phyloP scores from a whole-genome alignment of 768 basidiomycete species.

The Tremella fuciformis region DNA sequence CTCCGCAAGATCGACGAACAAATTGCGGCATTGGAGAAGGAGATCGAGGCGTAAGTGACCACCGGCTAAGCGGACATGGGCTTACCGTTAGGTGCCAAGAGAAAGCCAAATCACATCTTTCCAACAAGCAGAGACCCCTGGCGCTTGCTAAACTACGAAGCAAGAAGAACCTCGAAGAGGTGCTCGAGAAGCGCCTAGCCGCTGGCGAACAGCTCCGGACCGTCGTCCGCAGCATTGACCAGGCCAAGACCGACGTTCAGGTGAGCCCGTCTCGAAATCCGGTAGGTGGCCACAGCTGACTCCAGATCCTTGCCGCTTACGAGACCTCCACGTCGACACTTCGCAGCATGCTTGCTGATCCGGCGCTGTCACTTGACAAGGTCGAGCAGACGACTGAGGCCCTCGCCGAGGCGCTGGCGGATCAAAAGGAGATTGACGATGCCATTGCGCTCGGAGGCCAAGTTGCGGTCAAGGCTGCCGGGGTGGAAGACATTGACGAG shows the following conservation, averaged over 20 bases:
- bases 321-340: constrained; percentile 77
- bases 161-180: constrained; percentile 74
- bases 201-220: constrained; percentile 71
- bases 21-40: constrained; percentile 64
- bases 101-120: constrained; percentile 66
- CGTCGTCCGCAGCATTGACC: constrained; percentile 77
- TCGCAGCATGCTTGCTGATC: constrained; percentile 70
- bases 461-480: constrained; percentile 57
- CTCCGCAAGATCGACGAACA: constrained; percentile 67
- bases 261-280: constrained; percentile 54
- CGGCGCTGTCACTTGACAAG: constrained; percentile 69
- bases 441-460: constrained; percentile 69
- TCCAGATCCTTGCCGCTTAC: constrained; percentile 80
- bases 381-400: constrained; percentile 86
- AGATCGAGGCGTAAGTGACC: constrained; percentile 57
- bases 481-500: constrained; percentile 57
- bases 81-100: constrained; percentile 59
- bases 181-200: constrained; percentile 69
- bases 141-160: constrained; percentile 76
- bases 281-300: constrained; percentile 5
- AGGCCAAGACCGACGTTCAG: constrained; percentile 83
- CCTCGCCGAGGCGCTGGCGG: constrained; percentile 74
- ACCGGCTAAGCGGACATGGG: not conserved
- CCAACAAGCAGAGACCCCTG: constrained; percentile 66
- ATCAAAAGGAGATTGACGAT: constrained; percentile 78